Base-by-base conservation (phyloP, 2,329 filamentous ascomycete genomes). In the Cercospora sojina region DNA sequence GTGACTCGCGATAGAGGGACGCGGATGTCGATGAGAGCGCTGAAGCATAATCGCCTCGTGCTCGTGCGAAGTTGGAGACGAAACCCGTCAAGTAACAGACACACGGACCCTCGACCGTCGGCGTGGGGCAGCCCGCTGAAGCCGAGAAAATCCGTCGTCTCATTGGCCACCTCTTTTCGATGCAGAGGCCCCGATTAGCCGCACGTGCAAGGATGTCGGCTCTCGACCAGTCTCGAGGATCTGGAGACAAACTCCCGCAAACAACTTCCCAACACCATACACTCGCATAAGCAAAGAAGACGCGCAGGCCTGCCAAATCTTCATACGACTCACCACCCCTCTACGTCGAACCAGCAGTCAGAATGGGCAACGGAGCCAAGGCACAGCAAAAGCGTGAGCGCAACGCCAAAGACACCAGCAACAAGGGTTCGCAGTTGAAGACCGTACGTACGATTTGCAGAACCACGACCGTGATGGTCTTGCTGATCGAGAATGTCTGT, bases 341-440 rank as follows among this genome's bases (percentile, higher is more conserved):
- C 58, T 38, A 31, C 5, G 20, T 25, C 56, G 35, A 41, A 38
- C 9, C 16, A 57, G 10, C 23, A 9, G 16, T 32, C 61, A 66
- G 25, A 32, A 72, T 72, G 70, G 70, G 70, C 20, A 72, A 72
- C 70, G 88, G 88, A 81, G 86, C 86, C 79, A 89, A 87, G 79
- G 87, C 88, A 77, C 83, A 85, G 77, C 86, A 89, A 80, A 91
- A 91, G 86, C 89, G 90, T 71, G 90, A 90, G 79, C 88, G 89
- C 80, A 64, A 64, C 55, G 88, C 88, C 78, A 82, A 83, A 70
- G 90, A 90, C 80, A 85, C 90, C 69, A 78, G 77, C 70, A 86
- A 83, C 76, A 68, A 67, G 25, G 69, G 64, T 23, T 70, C 69
- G 56, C 70, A 72, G 62, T 68, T 72, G 41, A 72, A 72, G 62